Conservation (phyloP, 2,329 filamentous ascomycete species). For the Dendryphion nanum region DNA sequence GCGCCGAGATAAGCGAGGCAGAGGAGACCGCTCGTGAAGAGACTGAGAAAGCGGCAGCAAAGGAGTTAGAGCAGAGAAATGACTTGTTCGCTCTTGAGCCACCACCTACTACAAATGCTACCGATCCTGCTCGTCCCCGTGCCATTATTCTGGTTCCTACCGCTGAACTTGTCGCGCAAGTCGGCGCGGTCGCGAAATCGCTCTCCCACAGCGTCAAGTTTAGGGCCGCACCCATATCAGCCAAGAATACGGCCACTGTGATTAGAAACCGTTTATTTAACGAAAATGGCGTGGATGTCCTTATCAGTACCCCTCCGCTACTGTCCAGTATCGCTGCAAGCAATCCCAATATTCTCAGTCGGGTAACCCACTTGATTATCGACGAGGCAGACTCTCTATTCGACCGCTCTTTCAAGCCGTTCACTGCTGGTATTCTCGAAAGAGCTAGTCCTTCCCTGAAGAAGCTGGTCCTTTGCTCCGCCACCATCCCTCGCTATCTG, state of each 20-base stretch:
- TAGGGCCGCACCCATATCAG: conserved; percentile 78
- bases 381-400: conserved; percentile 97
- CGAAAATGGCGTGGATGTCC: conserved; percentile 75
- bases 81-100: conserved; percentile 62
- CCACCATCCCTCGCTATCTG: conserved; percentile 87
- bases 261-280: conserved; percentile 85
- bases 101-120: conserved; percentile 56
- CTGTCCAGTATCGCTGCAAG: conserved; percentile 83
- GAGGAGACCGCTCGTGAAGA: conserved; percentile 53
- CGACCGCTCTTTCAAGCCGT: conserved; percentile 85
- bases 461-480: conserved; percentile 89
- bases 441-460: conserved; percentile 76
- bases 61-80: conserved; percentile 22
- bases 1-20: conserved; percentile 58
- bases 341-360: conserved; percentile 89
- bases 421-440: conserved; percentile 80
- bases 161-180: conserved; percentile 86
- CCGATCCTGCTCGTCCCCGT: conserved; percentile 74
- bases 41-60: conserved; percentile 47
- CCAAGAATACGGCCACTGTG: conserved; percentile 70
- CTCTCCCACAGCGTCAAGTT: conserved; percentile 86
- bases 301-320: conserved; percentile 86
- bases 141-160: conserved; percentile 89
- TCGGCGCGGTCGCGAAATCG: conserved; percentile 75
- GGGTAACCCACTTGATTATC: conserved; percentile 82